phyloP scores from a whole-genome alignment of 2,329 filamentous ascomycete genomes.

The Alternaria conjuncta region DNA sequence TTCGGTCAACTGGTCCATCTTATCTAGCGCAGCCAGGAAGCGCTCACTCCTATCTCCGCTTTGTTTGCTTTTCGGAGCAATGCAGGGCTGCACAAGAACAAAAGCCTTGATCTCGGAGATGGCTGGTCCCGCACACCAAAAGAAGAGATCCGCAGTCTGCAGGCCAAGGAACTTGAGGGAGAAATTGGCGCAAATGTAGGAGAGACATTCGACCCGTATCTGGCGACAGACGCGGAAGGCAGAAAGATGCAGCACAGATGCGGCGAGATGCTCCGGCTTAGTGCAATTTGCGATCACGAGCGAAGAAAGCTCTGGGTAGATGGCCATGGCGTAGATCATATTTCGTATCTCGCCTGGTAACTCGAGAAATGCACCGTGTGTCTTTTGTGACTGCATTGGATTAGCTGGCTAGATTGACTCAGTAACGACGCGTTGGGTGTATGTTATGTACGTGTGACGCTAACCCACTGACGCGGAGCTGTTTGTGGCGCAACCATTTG shows the following conservation, averaged over 20 bases:
- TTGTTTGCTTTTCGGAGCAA: background rate
- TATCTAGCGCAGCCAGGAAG: conserved; percentile 4
- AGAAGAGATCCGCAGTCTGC: conserved; percentile 11
- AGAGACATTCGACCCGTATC: conserved; percentile 29
- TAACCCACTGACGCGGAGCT: background rate
- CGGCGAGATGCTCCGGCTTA: conserved; percentile 13
- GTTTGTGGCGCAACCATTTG: background rate
- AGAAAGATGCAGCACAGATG: conserved; percentile 11
- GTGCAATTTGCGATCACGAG: conserved; percentile 8
- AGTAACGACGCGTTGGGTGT: background rate
- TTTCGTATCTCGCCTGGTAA: conserved; percentile 35
- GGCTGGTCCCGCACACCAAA: conserved; percentile 5
- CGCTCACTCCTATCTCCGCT: background rate
- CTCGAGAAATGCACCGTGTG: conserved; percentile 11
- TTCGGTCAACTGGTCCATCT: background rate
- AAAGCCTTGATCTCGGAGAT: conserved; percentile 6
- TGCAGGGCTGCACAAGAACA: background rate
- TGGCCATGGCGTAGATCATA: conserved; percentile 21
- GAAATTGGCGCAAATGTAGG: conserved; percentile 24
- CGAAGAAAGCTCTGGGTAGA: conserved; percentile 14
- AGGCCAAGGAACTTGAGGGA: conserved; percentile 12
- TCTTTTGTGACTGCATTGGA: background rate
- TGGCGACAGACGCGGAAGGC: conserved; percentile 29
- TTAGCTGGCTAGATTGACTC: background rate
- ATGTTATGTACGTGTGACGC: background rate